phyloP scores from a whole-genome alignment of 169 alveolate species.

The Eimeria necatrix region DNA sequence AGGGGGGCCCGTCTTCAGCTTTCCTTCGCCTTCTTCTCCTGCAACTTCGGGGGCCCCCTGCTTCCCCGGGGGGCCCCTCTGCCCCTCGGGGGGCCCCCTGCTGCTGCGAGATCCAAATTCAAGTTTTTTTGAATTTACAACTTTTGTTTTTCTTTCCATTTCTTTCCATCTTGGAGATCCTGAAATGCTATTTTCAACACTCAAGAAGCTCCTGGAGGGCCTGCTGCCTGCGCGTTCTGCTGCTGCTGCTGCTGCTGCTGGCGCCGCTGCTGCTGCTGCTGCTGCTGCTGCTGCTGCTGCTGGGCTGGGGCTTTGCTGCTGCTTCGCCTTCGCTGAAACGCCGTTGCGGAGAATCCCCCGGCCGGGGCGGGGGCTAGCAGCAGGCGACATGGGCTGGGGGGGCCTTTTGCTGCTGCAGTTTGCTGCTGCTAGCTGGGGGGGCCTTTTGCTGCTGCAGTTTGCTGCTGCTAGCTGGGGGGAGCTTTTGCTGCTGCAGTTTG shows the following conservation, averaged over 20 bases:
- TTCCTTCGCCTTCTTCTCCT: not conserved
- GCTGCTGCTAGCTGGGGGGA: no score
- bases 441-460: no score
- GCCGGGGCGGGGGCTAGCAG: not conserved
- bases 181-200: not conserved
- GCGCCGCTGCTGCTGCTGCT: not conserved
- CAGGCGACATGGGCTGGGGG: not conserved
- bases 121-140: not conserved
- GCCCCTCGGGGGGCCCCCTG: not conserved
- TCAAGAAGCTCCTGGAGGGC: not conserved
- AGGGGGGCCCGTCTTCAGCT: not conserved
- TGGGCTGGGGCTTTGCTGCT: not conserved
- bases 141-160: not conserved
- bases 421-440: no score
- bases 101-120: not conserved
- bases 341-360: not conserved
- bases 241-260: not conserved
- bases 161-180: no score
- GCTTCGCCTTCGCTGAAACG: no score
- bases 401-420: no score
- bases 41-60: not conserved
- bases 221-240: not conserved
- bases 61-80: not conserved
- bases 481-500: no score
- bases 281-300: constrained; percentile 20